Conservation (phyloP, 352 stramenopile species). For the Globisporangium spiculum region DNA sequence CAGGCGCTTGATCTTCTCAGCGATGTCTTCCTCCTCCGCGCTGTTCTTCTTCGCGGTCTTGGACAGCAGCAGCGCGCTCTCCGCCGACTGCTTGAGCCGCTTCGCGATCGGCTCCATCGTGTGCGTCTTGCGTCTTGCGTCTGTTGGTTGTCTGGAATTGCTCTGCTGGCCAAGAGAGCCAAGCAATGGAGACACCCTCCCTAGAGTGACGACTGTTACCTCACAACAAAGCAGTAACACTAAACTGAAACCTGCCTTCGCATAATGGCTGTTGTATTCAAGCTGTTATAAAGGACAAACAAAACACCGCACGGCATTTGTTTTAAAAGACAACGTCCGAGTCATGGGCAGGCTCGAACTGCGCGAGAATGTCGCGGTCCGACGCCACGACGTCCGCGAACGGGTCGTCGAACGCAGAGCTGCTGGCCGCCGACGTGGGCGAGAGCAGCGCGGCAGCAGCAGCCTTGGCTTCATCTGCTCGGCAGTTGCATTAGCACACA, state of each 20-base stretch:
- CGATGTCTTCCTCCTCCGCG: slow-evolving; percentile 50
- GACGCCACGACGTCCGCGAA: slow-evolving; percentile 69
- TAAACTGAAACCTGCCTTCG: not conserved
- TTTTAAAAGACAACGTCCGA: slow-evolving; percentile 80
- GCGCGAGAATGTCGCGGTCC: slow-evolving; percentile 77
- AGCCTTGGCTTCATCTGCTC: slow-evolving; percentile 16
- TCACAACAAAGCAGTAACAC: not conserved
- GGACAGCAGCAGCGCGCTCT: slow-evolving; percentile 40
- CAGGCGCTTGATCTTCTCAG: slow-evolving; percentile 61
- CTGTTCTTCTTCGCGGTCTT: slow-evolving; percentile 24
- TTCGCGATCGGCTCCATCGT: slow-evolving; percentile 81
- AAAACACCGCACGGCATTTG: not conserved
- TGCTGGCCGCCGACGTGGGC: slow-evolving; percentile 16
- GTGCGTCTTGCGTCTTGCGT: not conserved
- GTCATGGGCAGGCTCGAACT: slow-evolving; percentile 72
- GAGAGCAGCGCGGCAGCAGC: slow-evolving; percentile 17
- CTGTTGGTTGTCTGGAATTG: not conserved
- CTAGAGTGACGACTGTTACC: too few species aligned
- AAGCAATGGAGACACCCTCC: too few species aligned
- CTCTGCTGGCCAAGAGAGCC: too few species aligned
- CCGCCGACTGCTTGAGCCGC: slow-evolving; percentile 72
- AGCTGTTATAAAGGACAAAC: slow-evolving; percentile 22
- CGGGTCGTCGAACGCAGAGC: slow-evolving; percentile 49
- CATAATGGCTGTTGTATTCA: slow-evolving; percentile 5
- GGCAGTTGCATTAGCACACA: not conserved